Evolutionary conservation across 2,329 filamentous ascomycete genomes (phyloP).

Genomic region (Phyllosticta citrichinensis): DNA sequence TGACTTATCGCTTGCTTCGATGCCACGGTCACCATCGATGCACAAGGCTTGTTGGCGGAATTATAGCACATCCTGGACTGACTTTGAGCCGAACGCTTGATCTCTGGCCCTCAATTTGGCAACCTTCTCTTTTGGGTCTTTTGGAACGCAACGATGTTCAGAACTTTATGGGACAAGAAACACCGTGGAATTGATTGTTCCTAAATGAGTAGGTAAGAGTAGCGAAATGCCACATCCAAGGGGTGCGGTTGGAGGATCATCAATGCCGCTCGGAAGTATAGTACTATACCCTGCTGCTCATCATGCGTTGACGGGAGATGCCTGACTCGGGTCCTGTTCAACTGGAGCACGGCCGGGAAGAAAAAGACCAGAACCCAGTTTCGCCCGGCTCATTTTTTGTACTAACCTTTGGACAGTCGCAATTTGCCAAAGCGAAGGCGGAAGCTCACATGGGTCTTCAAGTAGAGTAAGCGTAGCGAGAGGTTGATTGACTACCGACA

Average conservation of each 20-base stretch:
- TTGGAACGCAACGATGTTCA: too few species aligned
- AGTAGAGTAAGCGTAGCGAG: too few species aligned
- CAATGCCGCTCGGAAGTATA: neutral
- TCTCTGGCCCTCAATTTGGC: neutral
- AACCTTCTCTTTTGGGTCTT: too few species aligned
- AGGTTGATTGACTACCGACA: too few species aligned
- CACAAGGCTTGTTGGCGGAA: neutral
- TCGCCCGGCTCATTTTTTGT: neutral
- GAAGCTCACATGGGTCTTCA: neutral
- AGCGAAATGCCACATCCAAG: neutral
- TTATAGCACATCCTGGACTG: neutral
- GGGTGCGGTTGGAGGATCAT: neutral
- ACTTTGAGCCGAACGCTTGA: neutral
- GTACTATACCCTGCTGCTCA: slow-evolving; percentile 6
- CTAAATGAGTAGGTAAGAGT: neutral
- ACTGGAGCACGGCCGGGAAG: neutral
- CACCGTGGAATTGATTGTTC: neutral
- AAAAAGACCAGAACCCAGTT: neutral
- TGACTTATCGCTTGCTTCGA: neutral
- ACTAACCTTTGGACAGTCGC: neutral
- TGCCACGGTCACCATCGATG: neutral
- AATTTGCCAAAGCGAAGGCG: neutral
- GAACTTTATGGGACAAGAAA: too few species aligned
- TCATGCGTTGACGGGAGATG: neutral
- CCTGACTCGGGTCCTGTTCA: neutral